A percentile compares a stretch with the other conserved stretches of the same genome.
phyloP scores from a whole-genome alignment of 106 monocot species.

The Apostasia shenzhenica region DNA sequence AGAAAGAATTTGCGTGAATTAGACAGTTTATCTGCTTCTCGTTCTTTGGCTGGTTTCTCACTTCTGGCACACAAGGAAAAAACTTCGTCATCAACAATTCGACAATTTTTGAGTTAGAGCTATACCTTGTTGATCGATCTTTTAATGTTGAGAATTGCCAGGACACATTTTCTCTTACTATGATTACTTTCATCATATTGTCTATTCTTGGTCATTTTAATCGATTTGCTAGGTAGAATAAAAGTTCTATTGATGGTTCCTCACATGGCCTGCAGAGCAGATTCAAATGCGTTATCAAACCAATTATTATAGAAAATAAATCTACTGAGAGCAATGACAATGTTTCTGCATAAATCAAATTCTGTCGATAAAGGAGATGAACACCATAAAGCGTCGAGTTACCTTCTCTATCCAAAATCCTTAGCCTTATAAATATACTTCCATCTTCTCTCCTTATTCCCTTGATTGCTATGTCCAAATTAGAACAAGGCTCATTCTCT shows the following conservation, averaged over 20 bases:
- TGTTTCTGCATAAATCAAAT: not conserved
- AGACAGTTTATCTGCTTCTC: no score
- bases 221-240: no score
- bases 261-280: constrained; percentile 24
- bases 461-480: constrained; percentile 4
- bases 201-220: no score
- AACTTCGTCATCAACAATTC: constrained; percentile 50
- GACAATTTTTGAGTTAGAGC: constrained; percentile 30
- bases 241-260: no score
- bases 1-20: not conserved
- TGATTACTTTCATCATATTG: not conserved
- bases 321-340: no score
- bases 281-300: no score
- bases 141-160: constrained; percentile 12
- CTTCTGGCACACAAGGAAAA: constrained; percentile 35
- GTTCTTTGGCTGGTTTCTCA: no score
- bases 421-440: constrained; percentile 33
- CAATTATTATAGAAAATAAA: no score
- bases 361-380: not conserved
- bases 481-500: constrained; percentile 21
- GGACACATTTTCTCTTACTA: not conserved
- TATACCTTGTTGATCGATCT: constrained; percentile 32
- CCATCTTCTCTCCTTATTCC: constrained; percentile 40
- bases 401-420: constrained; percentile 45
- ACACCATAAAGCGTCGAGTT: not conserved